Evolutionary conservation across 2,329 filamentous ascomycete genomes (phyloP).

Genomic region (Fusarium nodosum): DNA sequence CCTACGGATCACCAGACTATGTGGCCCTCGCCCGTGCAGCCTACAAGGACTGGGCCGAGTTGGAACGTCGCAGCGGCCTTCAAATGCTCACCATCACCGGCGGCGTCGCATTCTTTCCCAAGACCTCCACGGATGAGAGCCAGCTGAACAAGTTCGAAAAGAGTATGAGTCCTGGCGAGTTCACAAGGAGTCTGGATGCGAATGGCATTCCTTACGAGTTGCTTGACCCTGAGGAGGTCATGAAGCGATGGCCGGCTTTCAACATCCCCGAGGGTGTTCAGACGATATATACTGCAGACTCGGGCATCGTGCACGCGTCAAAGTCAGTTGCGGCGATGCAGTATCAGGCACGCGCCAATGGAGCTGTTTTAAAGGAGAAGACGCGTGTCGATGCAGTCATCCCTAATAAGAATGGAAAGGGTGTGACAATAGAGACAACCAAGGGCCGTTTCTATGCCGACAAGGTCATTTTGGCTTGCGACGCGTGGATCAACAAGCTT

Average conservation of each 20-base stretch:
- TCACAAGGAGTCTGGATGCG: conserved; percentile 21
- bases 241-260: conserved; percentile 43
- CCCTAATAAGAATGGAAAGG: conserved; percentile 3
- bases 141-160: conserved; percentile 24
- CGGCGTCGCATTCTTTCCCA: conserved; percentile 44
- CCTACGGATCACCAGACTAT: conserved; percentile 43
- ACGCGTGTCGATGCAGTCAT: conserved; percentile 18
- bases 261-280: conserved; percentile 25
- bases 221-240: conserved; percentile 30
- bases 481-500: conserved; percentile 41
- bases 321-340: conserved; percentile 36
- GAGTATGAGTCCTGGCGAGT: conserved; percentile 19
- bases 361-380: conserved; percentile 30
- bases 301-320: conserved; percentile 42
- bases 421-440: conserved; percentile 24
- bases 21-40: conserved; percentile 43
- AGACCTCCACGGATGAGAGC: not conserved
- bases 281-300: conserved; percentile 45
- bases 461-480: conserved; percentile 33
- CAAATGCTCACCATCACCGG: conserved; percentile 45
- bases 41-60: conserved; percentile 45
- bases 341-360: conserved; percentile 24
- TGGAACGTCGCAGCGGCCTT: conserved; percentile 38
- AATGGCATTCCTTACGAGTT: conserved; percentile 42
- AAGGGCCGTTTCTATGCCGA: conserved; percentile 21